Conservation (phyloP, 495 filamentous ascomycete genomes). For the Paragyromitra xinjiangensis region DNA sequence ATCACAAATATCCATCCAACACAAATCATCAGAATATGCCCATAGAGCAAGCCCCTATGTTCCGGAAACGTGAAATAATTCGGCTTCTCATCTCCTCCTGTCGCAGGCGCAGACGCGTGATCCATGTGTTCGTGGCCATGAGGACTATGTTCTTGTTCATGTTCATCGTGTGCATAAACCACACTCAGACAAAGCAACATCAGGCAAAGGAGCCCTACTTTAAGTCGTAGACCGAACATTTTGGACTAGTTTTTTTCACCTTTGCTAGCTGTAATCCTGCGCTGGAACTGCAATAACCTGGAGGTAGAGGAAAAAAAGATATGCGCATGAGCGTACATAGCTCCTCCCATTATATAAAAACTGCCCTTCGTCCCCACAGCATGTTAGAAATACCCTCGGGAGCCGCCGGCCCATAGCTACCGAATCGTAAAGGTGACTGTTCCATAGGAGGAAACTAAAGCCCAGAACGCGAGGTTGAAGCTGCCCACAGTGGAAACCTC, state of each 20-base stretch:
- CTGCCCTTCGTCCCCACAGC: not conserved
- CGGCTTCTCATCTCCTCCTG: conserved; percentile 58
- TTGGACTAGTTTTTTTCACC: not conserved
- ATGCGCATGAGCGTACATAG: not conserved
- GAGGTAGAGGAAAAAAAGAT: not conserved
- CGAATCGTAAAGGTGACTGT: not conserved
- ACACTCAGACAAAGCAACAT: conserved; percentile 20
- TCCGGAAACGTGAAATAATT: conserved; percentile 82
- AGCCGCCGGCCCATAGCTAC: not conserved
- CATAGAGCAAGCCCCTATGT: conserved; percentile 72
- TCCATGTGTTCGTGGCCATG: conserved; percentile 37
- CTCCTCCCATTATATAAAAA: conserved; percentile 23
- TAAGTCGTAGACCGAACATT: conserved; percentile 16
- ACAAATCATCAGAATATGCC: conserved; percentile 82
- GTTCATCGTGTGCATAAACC: conserved; percentile 32
- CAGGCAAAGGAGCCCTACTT: conserved; percentile 17
- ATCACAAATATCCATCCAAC: conserved; percentile 84
- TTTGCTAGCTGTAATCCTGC: not conserved
- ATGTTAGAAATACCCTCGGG: conserved; percentile 17
- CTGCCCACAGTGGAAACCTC: conserved; percentile 28
- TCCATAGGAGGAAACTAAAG: conserved; percentile 47
- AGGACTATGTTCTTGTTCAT: conserved; percentile 30
- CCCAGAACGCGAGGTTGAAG: conserved; percentile 43
- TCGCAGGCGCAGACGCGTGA: conserved; percentile 14
- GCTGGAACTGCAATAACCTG: not conserved